Evolutionary conservation across 192 early-diverging fungal species (phyloP).

Genomic region (Powellomyces hirtus): DNA sequence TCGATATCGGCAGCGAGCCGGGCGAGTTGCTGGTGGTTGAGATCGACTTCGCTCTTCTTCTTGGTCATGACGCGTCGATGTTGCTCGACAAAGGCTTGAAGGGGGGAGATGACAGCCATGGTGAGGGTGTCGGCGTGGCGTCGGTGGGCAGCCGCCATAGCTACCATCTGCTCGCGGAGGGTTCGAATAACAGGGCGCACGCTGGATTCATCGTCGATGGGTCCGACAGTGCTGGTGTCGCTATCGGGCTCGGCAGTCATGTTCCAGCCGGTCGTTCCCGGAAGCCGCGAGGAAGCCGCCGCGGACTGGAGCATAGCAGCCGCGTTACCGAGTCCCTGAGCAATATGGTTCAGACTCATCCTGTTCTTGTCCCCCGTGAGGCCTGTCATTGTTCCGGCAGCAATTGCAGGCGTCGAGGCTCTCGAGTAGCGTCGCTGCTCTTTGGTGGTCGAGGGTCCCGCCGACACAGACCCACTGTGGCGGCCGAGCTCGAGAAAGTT

Average conservation of each 20-base stretch:
- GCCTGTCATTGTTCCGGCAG: conserved; percentile 24
- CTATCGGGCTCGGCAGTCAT: conserved; percentile 11
- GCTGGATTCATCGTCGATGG: conserved; percentile 16
- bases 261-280: background rate
- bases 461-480: conserved; percentile 12
- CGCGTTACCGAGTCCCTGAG: conserved; percentile 3
- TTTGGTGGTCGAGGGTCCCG: background rate
- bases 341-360: conserved; percentile 10
- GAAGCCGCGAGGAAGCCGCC: background rate
- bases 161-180: conserved; percentile 18
- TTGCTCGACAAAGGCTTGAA: conserved; percentile 32
- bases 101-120: conserved; percentile 24
- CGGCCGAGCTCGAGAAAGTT: conserved; percentile 25
- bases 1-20: conserved; percentile 23
- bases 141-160: conserved; percentile 30
- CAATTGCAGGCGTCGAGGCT: conserved; percentile 21
- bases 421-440: conserved; percentile 14
- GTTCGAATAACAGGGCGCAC: conserved; percentile 15
- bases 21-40: conserved; percentile 8
- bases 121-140: conserved; percentile 36
- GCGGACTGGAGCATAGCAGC: conserved; percentile 12
- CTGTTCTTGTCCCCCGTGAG: background rate
- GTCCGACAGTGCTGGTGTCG: conserved; percentile 9
- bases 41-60: conserved; percentile 38
- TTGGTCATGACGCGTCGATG: conserved; percentile 23